Evolutionary conservation across 306 rosid genomes (phyloP).

Genomic region (Glycine latifolia): DNA sequence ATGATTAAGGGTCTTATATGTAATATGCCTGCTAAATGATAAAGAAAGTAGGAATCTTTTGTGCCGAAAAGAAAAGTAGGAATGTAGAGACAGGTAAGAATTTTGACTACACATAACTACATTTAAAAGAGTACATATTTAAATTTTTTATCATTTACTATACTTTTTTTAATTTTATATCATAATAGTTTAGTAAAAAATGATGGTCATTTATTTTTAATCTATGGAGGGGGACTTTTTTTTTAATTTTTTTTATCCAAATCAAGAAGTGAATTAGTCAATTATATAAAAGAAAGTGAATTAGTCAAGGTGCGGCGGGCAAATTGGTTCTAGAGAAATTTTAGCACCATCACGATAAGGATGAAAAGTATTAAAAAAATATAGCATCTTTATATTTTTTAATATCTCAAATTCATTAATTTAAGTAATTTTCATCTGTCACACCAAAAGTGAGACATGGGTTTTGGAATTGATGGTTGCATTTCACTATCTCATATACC

Average conservation of each 20-base stretch:
- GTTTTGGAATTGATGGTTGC: constrained; percentile 8
- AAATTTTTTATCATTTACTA: no score
- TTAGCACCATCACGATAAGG: background rate
- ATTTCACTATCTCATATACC: background rate
- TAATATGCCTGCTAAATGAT: no score
- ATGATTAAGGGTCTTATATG: no score
- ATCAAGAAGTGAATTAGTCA: no score
- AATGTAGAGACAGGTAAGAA: no score
- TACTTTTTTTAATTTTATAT: background rate
- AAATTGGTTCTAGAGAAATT: background rate
- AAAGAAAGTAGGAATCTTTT: no score
- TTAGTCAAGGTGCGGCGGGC: background rate
- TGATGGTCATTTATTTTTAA: no score
- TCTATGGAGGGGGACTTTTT: no score
- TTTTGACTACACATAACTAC: no score
- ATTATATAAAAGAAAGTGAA: background rate
- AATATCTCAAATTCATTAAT: background rate
- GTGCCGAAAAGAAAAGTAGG: no score
- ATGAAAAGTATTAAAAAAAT: background rate
- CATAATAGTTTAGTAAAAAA: background rate
- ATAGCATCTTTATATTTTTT: background rate
- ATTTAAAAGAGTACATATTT: no score
- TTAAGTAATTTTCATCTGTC: background rate
- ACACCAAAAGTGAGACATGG: constrained; percentile 32
- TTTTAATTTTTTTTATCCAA: no score